Base-by-base conservation (phyloP, 2,329 filamentous ascomycete species). In the Cryphonectria parasitica region DNA sequence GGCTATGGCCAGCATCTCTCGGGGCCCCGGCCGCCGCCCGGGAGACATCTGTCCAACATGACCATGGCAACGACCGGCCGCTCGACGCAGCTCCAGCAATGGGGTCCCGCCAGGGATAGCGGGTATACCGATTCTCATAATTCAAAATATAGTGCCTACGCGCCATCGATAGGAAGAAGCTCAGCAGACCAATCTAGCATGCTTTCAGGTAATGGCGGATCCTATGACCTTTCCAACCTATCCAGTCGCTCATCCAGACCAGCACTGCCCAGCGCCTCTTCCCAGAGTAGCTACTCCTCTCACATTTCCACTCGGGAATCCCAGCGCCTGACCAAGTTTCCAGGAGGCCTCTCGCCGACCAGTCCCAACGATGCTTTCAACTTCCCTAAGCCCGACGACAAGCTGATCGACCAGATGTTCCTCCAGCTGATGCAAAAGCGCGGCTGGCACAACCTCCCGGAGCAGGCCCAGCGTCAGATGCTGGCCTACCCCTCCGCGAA, bases 361-460 rank as follows among this genome's bases (percentile, higher is more conserved):
- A 79, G 79, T 61, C 79, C 80, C 52, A 81, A 82, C 74, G 87
- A 88, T 52, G 66, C 83, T 34, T 88, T 89, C 75, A 81, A 90
- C 73, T 88, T 96, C 66, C 87, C 90, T 63, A 89, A 92, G 76
- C 94, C 94, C 22, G 87, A 90, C 67, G 92, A 97, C 79, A 88
- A 90, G 71, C 83, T 97, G 19, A 92, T 98, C 62, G 94, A 98
- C 79, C 90, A 95, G 77, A 93, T 97, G 84, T 98, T 98, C 78
- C 86, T 95, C 77, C 91, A 94, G 67, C 84, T 99, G 74, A 98
- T 99, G 96, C 93, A 97, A 78, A 98, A 98, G 83, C 90, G 96
- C 82, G 96, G 95, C 74, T 98, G 95, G 93, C 96, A 97, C 83
- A 97, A 97, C 80, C 84, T 99, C 74, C 96, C 96, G 6, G 96